Conservation (phyloP, 2,329 filamentous ascomycete species). For the Thermoascus crustaceus region DNA sequence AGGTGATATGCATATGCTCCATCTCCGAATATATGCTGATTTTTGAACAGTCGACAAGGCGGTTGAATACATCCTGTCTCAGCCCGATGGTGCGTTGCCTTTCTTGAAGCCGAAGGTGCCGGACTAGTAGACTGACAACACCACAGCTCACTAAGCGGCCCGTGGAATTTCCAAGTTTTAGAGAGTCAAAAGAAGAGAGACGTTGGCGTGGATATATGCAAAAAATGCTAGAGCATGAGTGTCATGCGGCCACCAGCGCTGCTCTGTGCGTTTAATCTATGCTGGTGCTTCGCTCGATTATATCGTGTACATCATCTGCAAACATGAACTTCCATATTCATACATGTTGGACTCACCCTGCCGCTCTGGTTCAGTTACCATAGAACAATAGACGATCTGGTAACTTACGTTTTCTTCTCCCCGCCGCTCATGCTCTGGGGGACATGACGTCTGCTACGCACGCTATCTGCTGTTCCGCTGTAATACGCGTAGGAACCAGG, state of each 20-base stretch:
- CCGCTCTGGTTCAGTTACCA: constrained; percentile 8
- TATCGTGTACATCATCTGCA: constrained; percentile 38
- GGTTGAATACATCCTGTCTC: constrained; percentile 84
- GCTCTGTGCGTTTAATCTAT: constrained; percentile 31
- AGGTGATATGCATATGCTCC: constrained; percentile 35
- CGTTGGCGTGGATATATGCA: constrained; percentile 20
- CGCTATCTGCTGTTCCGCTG: too few relatives aligned
- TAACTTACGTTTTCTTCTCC: too few relatives aligned
- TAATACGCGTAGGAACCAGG: too few relatives aligned
- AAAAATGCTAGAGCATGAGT: constrained; percentile 22
- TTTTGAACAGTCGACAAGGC: constrained; percentile 70
- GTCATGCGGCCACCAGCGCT: constrained; percentile 17
- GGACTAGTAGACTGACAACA: constrained; percentile 3
- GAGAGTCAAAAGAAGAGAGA: constrained; percentile 23
- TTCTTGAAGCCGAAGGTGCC: too few relatives aligned
- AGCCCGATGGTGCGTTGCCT: constrained; percentile 73
- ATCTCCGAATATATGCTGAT: constrained; percentile 11
- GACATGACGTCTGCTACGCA: too few relatives aligned
- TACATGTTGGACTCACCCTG: constrained; percentile 2
- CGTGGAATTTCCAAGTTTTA: constrained; percentile 19
- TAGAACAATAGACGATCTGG: too few relatives aligned
- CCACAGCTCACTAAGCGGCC: constrained; percentile 29
- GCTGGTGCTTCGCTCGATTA: constrained; percentile 25
- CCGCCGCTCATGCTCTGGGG: too few relatives aligned
- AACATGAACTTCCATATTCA: constrained; percentile 8